These are phyloP conservation scores for Crithidia mellificae DNA, from an alignment of 208 protist species.

Conservation along the genomic window DNA sequence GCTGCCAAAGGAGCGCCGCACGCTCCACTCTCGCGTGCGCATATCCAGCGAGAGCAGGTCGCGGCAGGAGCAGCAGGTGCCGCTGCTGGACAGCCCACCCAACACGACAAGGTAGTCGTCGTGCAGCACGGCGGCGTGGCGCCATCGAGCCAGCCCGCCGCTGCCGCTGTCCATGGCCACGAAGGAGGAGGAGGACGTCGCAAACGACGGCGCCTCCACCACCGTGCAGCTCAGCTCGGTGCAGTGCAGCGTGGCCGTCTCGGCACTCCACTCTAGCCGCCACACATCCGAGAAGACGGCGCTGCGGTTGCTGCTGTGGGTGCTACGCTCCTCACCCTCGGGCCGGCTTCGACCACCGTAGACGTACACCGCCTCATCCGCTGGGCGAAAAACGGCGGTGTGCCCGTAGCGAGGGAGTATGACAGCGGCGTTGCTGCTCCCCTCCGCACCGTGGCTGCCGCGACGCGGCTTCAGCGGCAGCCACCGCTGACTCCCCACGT, in stretches of 20 bases:
- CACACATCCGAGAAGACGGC: slow-evolving; percentile 41
- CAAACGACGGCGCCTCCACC: slow-evolving; percentile 11
- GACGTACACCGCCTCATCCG: slow-evolving; percentile 57
- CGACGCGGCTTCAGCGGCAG: slow-evolving; percentile 13
- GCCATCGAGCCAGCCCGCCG: slow-evolving; percentile 44
- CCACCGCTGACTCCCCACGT: slow-evolving; percentile 23
- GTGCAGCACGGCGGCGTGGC: slow-evolving; percentile 56
- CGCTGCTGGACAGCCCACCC: slow-evolving; percentile 41
- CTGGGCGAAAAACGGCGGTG: slow-evolving; percentile 45
- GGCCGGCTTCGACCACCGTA: slow-evolving; percentile 53
- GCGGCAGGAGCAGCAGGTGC: slow-evolving; percentile 31
- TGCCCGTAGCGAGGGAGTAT: slow-evolving; percentile 55
- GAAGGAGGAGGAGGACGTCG: slow-evolving; percentile 5
- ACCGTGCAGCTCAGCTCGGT: slow-evolving; percentile 27
- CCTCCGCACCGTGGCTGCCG: background rate
- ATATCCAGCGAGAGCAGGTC: slow-evolving; percentile 63
- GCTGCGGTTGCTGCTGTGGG: background rate
- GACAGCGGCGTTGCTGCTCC: background rate
- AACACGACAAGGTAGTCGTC: slow-evolving; percentile 64
- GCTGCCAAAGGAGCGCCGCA: slow-evolving; percentile 37
- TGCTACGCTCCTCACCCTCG: background rate
- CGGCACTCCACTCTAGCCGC: slow-evolving; percentile 24
- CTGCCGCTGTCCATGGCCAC: background rate
- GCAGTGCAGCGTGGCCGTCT: slow-evolving; percentile 4
- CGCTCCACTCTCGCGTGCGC: slow-evolving; percentile 35